These are phyloP conservation scores for Aspergillus uvarum DNA, from an alignment of 2,329 filamentous ascomycete species.

Conservation along the genomic window DNA sequence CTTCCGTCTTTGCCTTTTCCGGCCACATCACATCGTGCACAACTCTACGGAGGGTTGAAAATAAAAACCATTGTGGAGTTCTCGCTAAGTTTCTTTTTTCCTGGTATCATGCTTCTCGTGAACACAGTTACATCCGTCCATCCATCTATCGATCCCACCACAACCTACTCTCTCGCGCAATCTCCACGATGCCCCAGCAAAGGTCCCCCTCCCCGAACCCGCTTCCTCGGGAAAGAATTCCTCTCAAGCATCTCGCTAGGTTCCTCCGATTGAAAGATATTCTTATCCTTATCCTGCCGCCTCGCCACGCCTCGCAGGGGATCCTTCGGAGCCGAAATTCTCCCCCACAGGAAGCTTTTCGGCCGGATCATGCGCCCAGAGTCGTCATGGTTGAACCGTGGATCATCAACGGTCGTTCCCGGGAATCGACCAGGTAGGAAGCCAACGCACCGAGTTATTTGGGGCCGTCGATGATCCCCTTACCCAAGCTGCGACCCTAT, in stretches of 20 bases:
- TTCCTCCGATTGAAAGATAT: background rate
- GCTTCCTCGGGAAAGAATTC: background rate
- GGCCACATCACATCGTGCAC: background rate
- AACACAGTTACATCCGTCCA: background rate
- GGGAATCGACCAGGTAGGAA: background rate
- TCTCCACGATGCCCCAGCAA: background rate
- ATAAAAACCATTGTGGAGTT: background rate
- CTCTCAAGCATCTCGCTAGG: background rate
- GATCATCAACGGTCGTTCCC: slow-evolving; percentile 10
- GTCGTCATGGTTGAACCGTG: slow-evolving; percentile 6
- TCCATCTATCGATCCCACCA: background rate
- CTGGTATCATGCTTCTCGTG: too few species aligned
- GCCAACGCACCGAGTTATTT: background rate
- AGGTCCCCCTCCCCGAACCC: background rate
- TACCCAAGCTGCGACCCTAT: slow-evolving; percentile 8
- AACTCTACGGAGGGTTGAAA: background rate
- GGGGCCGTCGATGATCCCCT: slow-evolving; percentile 15
- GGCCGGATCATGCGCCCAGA: slow-evolving; percentile 1
- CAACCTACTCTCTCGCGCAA: background rate
- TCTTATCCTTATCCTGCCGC: background rate
- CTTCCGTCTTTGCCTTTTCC: background rate
- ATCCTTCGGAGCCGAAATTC: slow-evolving; percentile 2
- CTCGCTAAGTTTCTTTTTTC: background rate
- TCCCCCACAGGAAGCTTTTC: background rate
- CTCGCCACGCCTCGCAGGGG: background rate